A percentile compares a stretch with the other conserved stretches of the same genome.
These are phyloP conservation scores for Colletotrichum magnum DNA, from an alignment of 2,329 filamentous ascomycete genomes.

Conservation along the genomic window DNA sequence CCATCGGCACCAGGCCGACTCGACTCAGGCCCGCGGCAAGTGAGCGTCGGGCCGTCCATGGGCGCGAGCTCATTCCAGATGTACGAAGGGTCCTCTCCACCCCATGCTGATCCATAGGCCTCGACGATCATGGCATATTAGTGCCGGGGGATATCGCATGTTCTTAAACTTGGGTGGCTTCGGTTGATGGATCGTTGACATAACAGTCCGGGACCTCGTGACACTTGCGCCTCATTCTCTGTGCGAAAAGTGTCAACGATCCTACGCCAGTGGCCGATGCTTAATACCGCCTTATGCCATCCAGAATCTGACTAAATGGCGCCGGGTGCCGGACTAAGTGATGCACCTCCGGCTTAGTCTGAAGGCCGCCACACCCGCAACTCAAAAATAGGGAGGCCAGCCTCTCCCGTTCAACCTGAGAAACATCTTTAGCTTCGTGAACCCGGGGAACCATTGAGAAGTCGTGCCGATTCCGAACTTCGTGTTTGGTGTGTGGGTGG, in stretches of 20 bases:
- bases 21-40: neutral
- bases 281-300: neutral
- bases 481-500: conserved; percentile 13
- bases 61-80: conserved; percentile 20
- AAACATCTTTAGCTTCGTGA: conserved; percentile 5
- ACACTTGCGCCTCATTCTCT: conserved; percentile 6
- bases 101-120: neutral
- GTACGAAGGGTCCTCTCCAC: conserved; percentile 30
- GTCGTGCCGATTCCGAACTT: conserved; percentile 14
- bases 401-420: neutral
- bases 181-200: conserved; percentile 4
- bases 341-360: neutral
- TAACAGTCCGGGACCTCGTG: conserved; percentile 12
- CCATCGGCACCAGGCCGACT: neutral
- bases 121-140: neutral
- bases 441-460: conserved; percentile 2
- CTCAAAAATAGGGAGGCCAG: neutral
- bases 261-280: neutral
- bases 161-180: conserved; percentile 6
- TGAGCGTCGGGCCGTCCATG: neutral
- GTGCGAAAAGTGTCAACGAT: conserved; percentile 2
- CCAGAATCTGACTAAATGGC: neutral
- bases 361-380: neutral
- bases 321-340: neutral
- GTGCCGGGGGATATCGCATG: conserved; percentile 15